These are phyloP conservation scores for Trichocomaceae sp. DNA, from an alignment of 2,329 filamentous ascomycete genomes.

Conservation along the genomic window DNA sequence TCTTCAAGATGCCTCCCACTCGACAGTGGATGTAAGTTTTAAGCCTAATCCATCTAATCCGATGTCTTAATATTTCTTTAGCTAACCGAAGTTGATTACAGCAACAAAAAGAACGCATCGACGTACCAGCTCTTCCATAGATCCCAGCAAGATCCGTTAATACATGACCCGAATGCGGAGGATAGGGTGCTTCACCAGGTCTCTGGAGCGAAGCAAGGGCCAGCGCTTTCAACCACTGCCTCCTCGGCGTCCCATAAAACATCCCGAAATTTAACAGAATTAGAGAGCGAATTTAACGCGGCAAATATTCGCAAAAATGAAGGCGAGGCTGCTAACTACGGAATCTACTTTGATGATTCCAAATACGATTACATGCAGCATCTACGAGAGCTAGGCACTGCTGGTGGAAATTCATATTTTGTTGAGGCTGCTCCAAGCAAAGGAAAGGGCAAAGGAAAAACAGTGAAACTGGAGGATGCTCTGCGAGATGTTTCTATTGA, in stretches of 20 bases:
- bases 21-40: constrained; percentile 65
- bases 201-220: constrained; percentile 32
- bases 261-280: constrained; percentile 65
- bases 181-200: constrained; percentile 82
- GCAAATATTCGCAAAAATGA: constrained; percentile 73
- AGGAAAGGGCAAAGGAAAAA: constrained; percentile 61
- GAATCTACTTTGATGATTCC: constrained; percentile 90
- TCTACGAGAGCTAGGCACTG: constrained; percentile 75
- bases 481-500: constrained; percentile 54
- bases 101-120: constrained; percentile 84
- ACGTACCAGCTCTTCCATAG: constrained; percentile 94
- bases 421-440: constrained; percentile 61
- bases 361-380: constrained; percentile 99
- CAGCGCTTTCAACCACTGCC: constrained; percentile 18
- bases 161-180: constrained; percentile 82
- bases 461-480: constrained; percentile 80
- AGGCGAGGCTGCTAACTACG: constrained; percentile 89
- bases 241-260: constrained; percentile 39
- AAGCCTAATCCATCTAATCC: neutral
- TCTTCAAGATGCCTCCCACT: constrained; percentile 60
- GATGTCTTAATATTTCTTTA: neutral
- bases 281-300: constrained; percentile 66
- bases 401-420: constrained; percentile 67
- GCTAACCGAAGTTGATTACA: constrained; percentile 30
- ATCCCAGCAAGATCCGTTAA: constrained; percentile 93